Evolutionary conservation across 441 rosid genomes (phyloP), one percentile per base, ranked within the genome.

Genomic region (Bruguiera hainesii): DNA sequence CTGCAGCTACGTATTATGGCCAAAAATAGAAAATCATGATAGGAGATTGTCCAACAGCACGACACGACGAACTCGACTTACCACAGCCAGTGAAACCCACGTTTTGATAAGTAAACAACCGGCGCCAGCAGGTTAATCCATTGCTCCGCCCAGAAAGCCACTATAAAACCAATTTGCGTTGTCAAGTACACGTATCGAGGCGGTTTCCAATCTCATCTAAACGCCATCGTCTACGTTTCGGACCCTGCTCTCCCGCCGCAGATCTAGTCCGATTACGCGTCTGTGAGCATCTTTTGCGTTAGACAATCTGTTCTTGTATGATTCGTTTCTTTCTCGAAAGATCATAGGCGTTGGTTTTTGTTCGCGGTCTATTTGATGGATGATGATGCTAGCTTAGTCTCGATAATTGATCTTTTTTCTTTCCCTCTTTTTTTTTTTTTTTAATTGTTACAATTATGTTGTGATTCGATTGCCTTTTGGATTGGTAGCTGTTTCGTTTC

Each of bases 51-150:
- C 9, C 68, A 33, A 33, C 9, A 7, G 37, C 37, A 35, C 51
- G 15, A 33, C 20, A 37, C 61, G 60, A 56, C 68, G 62, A 26
- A 7, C 11, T 50, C 71, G 7, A 86, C 85, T 83, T 66, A 28
- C 48, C 33, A 65, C 57, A 76, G 61, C 83, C 85, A 75, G 89
- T 87, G 51, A 60, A 59, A 35, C n/a, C 67, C 66, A 53, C 29
- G 31, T 21, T n/a, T 66, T 16, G 63, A 25, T 8, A 39, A 13
- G 48, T 3, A 56, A 60, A 42, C 49, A 49, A 79, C 88, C 79
- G 79, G 78, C 66, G 19, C 69, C 48, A 29, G 35, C 84, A 73
- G 73, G 88, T 83, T 61, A 39, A 74, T 65, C 64, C 52, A 42
- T 69, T 57, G 66, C 55, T 31, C 35, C 20, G 16, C 67, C 64